These are phyloP conservation scores for Magnusiomyces fungicola DNA, from an alignment of 1,139 yeast genomes.

Conservation along the genomic window DNA sequence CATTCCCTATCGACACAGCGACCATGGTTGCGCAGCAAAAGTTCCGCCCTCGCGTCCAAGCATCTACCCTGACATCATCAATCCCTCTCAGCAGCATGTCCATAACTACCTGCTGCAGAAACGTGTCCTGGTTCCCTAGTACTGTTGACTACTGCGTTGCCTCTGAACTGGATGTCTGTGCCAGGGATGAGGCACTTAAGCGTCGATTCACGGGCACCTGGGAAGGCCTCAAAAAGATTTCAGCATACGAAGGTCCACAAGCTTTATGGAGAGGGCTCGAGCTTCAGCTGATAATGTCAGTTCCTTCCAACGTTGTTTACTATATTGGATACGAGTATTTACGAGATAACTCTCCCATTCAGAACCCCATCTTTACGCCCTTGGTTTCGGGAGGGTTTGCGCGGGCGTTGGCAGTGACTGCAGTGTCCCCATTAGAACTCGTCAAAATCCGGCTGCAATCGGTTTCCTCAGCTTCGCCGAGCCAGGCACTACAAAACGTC, in stretches of 20 bases:
- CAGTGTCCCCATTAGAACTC: constrained; percentile 81
- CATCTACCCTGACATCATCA: constrained; percentile 8
- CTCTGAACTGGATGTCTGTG: constrained; percentile 31
- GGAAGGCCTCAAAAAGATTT: constrained; percentile 64
- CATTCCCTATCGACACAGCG: constrained; percentile 24
- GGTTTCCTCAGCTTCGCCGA: constrained; percentile 34
- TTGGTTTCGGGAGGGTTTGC: constrained; percentile 82
- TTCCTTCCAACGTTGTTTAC: constrained; percentile 89
- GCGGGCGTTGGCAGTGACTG: constrained; percentile 73
- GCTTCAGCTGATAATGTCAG: constrained; percentile 75
- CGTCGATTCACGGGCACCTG: constrained; percentile 48
- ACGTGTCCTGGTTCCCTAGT: constrained; percentile 36
- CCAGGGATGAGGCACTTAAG: constrained; percentile 30
- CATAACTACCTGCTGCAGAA: constrained; percentile 35
- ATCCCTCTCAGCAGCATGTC: constrained; percentile 15
- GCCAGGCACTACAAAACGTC: constrained; percentile 34
- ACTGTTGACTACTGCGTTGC: constrained; percentile 37
- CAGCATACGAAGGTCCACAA: constrained; percentile 60
- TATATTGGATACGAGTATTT: constrained; percentile 89
- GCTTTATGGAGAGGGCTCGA: constrained; percentile 90
- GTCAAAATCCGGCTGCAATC: constrained; percentile 85
- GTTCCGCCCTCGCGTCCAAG: constrained; percentile 4
- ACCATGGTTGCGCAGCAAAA: constrained; percentile 18
- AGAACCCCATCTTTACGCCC: constrained; percentile 53
- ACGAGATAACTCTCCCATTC: constrained; percentile 64